Conservation (phyloP, 2,329 filamentous ascomycete genomes). For the Phialophora macrospora region DNA sequence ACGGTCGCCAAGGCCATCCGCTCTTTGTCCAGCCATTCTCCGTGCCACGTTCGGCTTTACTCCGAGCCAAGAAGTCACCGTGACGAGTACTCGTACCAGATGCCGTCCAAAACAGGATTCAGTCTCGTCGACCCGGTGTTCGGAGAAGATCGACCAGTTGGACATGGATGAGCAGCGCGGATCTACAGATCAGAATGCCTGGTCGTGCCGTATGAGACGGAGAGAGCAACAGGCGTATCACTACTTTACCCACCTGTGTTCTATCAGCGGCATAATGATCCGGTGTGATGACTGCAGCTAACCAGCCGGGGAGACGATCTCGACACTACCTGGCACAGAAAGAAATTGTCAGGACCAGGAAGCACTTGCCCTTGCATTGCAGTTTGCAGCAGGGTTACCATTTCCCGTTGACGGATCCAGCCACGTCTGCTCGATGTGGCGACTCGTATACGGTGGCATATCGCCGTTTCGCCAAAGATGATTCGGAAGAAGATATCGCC, state of each 20-base stretch:
- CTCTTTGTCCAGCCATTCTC: background rate
- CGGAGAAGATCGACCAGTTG: background rate
- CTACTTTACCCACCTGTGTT: background rate
- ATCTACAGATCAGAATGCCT: background rate
- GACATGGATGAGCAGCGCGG: background rate
- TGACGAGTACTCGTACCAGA: background rate
- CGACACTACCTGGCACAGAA: background rate
- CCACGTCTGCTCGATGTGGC: background rate
- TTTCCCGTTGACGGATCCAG: background rate
- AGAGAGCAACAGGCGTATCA: background rate
- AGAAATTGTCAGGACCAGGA: background rate
- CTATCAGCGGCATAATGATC: background rate
- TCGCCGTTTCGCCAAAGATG: conserved; percentile 1
- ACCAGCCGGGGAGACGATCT: too few species aligned
- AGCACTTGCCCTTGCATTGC: background rate
- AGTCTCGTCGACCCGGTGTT: background rate
- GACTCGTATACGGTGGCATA: background rate
- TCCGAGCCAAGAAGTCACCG: conserved; percentile 11
- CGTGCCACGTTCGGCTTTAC: conserved; percentile 11
- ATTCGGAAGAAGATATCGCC: background rate
- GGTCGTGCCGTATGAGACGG: background rate
- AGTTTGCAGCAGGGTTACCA: background rate
- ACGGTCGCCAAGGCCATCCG: background rate
- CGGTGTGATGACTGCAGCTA: too few species aligned
- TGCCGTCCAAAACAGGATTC: background rate